Percentiles rank a stretch among this genome's conserved stretches.
Evolutionary conservation across 768 basidiomycete species (phyloP).

Genomic region (Kwoniella shandongensis): DNA sequence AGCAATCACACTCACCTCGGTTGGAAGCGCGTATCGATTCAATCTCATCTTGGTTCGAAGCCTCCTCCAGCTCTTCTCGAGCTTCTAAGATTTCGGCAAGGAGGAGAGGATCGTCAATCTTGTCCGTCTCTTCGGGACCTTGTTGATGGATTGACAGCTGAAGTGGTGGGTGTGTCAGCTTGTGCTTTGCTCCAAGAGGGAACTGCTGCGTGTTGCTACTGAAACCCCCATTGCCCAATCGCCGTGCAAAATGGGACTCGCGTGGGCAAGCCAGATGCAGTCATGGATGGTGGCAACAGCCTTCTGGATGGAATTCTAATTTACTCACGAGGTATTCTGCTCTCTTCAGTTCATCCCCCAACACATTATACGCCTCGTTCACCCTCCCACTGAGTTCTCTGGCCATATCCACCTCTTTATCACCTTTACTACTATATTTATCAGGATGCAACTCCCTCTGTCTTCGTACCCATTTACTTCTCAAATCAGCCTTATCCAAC

Average conservation of each 20-base stretch:
- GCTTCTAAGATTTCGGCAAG: constrained; percentile 76
- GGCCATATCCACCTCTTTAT: constrained; percentile 59
- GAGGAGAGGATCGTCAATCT: constrained; percentile 68
- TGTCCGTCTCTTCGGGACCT: constrained; percentile 67
- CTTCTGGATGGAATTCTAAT: too few relatives aligned
- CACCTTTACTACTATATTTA: constrained; percentile 69
- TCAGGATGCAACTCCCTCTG: constrained; percentile 85
- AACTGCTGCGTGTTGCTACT: too few relatives aligned
- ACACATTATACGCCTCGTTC: constrained; percentile 73
- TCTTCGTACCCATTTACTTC: constrained; percentile 66
- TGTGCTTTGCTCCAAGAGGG: too few relatives aligned
- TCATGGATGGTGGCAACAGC: neutral
- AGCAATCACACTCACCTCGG: constrained; percentile 58
- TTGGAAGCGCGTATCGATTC: constrained; percentile 61
- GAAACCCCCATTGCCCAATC: too few relatives aligned
- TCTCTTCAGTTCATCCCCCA: constrained; percentile 70
- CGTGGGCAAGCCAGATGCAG: too few relatives aligned
- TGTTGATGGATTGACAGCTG: constrained; percentile 63
- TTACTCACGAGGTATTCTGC: constrained; percentile 73
- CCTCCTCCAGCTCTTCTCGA: constrained; percentile 72
- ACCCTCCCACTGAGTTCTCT: constrained; percentile 73
- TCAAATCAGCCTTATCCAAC: constrained; percentile 64
- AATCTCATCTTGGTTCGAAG: constrained; percentile 59
- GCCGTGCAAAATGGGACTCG: too few relatives aligned
- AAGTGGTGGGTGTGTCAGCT: neutral